Percentiles rank a stretch among this genome's conserved stretches.
These are phyloP conservation scores for Cyberlindnera euphorbiiphila DNA, from an alignment of 805 yeast species.

Conservation along the genomic window DNA sequence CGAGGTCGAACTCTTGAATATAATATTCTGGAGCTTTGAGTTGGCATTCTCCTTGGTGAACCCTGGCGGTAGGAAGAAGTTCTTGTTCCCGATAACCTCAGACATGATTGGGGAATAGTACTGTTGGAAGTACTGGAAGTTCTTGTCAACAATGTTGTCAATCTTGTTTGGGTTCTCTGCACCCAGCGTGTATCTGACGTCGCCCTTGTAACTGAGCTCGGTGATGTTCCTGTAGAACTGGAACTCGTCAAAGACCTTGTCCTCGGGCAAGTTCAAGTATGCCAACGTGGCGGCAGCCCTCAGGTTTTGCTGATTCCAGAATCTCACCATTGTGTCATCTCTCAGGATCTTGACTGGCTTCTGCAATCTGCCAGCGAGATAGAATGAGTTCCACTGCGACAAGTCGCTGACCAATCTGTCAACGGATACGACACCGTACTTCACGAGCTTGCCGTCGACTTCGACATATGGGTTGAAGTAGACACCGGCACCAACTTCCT, in stretches of 20 bases:
- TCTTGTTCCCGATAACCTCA: conserved; percentile 33
- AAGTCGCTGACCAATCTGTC: conserved; percentile 62
- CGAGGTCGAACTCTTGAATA: conserved; percentile 61
- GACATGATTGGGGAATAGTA: conserved; percentile 64
- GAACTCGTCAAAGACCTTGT: conserved; percentile 46
- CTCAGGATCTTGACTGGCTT: conserved; percentile 82
- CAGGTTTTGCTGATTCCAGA: conserved; percentile 72
- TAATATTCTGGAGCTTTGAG: conserved; percentile 46
- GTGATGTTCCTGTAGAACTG: conserved; percentile 76
- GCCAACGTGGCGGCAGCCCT: conserved; percentile 71
- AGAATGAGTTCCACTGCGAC: conserved; percentile 79
- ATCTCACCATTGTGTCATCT: conserved; percentile 58
- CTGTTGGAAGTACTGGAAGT: conserved; percentile 59
- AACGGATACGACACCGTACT: conserved; percentile 82
- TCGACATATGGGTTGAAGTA: conserved; percentile 89
- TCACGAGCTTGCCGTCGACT: conserved; percentile 56
- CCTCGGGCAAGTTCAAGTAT: conserved; percentile 32
- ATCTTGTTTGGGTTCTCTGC: conserved; percentile 94
- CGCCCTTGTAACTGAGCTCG: conserved; percentile 82
- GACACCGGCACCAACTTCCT: conserved; percentile 80
- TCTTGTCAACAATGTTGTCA: conserved; percentile 77
- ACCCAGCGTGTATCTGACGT: conserved; percentile 75
- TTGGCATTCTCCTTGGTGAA: conserved; percentile 35
- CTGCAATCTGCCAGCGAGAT: conserved; percentile 88
- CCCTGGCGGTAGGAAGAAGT: conserved; percentile 35